Base-by-base conservation (phyloP, 805 yeast species). In the Pichia thaimueangensis region DNA sequence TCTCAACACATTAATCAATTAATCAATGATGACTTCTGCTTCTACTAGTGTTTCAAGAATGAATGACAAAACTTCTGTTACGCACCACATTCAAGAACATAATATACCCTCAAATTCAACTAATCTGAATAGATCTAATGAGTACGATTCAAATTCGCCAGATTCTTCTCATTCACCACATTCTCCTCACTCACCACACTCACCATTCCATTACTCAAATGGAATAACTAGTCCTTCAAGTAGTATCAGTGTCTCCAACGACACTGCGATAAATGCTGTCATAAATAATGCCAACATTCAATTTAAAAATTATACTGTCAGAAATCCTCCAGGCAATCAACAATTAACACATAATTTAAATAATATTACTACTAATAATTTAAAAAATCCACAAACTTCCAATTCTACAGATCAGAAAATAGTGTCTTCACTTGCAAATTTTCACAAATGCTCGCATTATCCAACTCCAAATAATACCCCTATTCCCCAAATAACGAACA, bases 241-340 rank as follows among this genome's bases (percentile, higher is more conserved):
- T 13, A 38, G 30, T 25, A 39, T 49, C 25, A 43, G 41, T 20
- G 38, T 36, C 10, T 36, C 27, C 11, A 23, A 34, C 23, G 29
- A 22, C 32, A 24, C 17, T 20, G 15, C 19, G 31, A 21, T 23
- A 21, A 30, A 20, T 28, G 4, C 12, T 3, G 8, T 2, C 6
- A 13, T 7, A 3, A 35, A 20, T n/a, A 35, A 30, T 30, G 13
- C 23, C 10, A 30, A 8, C 19, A 24, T 43, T 19, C 47, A 43
- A 8, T 55, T 58, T 21, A 51, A 60, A 10, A 52, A 59, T 6
- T 54, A 56, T 30, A 41, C 48, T 7, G 41, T 51, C 17, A 45
- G 52, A 11, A 42, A 47, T n/a, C 47, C 57, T 4, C 41, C 43
- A 19, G 41, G 36, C 17, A 20, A 13, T 25, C 45, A 41, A 42